Base-by-base conservation (phyloP, 345 rosid species). In the Camelina hispida region DNA sequence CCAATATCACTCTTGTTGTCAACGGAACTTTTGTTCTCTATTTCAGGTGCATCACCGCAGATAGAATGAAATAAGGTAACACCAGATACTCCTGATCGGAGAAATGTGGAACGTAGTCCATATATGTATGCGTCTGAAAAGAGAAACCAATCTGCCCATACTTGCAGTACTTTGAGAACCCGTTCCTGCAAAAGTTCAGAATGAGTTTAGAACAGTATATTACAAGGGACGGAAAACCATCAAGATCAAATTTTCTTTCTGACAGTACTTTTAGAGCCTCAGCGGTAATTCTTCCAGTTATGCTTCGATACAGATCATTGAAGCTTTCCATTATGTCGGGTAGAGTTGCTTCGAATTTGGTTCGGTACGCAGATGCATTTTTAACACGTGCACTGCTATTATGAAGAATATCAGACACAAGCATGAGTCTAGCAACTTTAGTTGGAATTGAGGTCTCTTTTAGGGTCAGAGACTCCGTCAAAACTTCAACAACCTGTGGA, bases 81-180 rank as follows among this genome's bases (percentile, higher is more conserved):
- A 40, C 97, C 99, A 64, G 96, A 96, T 75, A 80, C 83, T 77
- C 96, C 86, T 44, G 95, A 84, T 44, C 98, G 89, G 54, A 93
- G 92, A 86, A 96, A 96, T 30, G 98, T 93, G 23, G 99, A 93
- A 54, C 98, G 88, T 65, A 96, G 82, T 71, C 99, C 99, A 75
- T 87, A 83, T 60, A 96, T 93, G 81, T 96, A 96, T 61, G 98
- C 99, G 77, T 96, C 99, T 57, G 98, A 93, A 78, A 96, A 96
- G 64, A 96, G 93, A 86, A 96, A 96, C 99, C 98, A 93, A 71
- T 96, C 99, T 43, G 97, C 84, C 99, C 99, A 95, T 44, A 95
- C 99, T 79, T 95, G 98, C 84, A 95, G 80, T 42, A 95, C 99
- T 85, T 92, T 95, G 83, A 95, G 82, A 59, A 95, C 93, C 38